A percentile compares a stretch with the other conserved stretches of the same genome.
Evolutionary conservation across 1,139 yeast genomes (phyloP).

Genomic region (Yamadazyma mexicana): DNA sequence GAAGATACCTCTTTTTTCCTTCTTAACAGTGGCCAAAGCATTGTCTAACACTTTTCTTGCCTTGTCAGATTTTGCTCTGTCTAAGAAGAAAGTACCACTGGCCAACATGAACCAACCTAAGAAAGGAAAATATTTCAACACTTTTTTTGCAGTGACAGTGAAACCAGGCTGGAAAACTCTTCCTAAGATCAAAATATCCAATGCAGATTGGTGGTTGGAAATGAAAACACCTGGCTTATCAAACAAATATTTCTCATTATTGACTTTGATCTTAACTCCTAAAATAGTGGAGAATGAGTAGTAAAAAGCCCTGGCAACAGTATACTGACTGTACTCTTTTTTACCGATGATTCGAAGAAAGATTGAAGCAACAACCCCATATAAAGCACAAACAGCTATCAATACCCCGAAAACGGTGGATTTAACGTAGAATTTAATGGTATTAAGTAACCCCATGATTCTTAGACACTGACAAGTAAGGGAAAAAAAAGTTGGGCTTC

Average conservation of each 20-base stretch:
- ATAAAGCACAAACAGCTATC: slow-evolving; percentile 61
- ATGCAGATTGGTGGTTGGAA: slow-evolving; percentile 88
- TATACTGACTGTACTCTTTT: slow-evolving; percentile 81
- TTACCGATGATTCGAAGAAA: slow-evolving; percentile 68
- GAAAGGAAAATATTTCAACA: slow-evolving; percentile 83
- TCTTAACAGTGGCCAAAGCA: slow-evolving; percentile 63
- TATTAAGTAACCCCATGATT: slow-evolving; percentile 7
- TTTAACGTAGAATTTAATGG: slow-evolving; percentile 52
- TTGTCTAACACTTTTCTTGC: slow-evolving; percentile 72
- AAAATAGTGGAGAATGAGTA: slow-evolving; percentile 55
- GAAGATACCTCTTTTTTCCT: slow-evolving; percentile 67
- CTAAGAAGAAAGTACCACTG: slow-evolving; percentile 88
- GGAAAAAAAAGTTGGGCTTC: slow-evolving; percentile 1
- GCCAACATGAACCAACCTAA: slow-evolving; percentile 94
- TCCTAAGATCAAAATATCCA: slow-evolving; percentile 81
- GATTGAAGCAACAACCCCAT: slow-evolving; percentile 78
- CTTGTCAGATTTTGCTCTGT: slow-evolving; percentile 74
- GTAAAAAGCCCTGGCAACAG: slow-evolving; percentile 84
- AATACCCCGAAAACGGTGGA: slow-evolving; percentile 53
- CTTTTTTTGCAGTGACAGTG: slow-evolving; percentile 89
- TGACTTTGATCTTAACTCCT: slow-evolving; percentile 69
- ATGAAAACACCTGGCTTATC: slow-evolving; percentile 81
- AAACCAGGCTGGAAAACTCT: slow-evolving; percentile 83
- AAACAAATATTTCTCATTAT: slow-evolving; percentile 51
- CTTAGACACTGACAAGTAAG: neutral